These are phyloP conservation scores for Gastrolobium villosum DNA, from an alignment of 306 rosid species.

Conservation along the genomic window DNA sequence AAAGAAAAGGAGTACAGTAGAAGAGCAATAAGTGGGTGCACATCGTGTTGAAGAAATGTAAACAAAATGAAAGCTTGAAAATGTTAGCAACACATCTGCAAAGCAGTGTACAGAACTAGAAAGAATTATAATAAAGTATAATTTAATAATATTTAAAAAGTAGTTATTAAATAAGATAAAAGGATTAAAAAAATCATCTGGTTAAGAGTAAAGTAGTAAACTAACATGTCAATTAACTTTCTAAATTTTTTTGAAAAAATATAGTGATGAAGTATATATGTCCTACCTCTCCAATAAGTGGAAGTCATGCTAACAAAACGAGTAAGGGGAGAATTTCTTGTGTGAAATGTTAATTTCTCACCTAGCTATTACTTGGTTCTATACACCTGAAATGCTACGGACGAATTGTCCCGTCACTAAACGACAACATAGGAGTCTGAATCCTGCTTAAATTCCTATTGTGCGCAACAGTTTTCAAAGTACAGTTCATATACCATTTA, in stretches of 20 bases:
- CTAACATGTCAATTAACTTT: too few species aligned
- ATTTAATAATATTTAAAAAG: not conserved
- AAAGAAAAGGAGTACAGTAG: not conserved
- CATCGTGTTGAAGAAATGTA: slow-evolving; percentile 10
- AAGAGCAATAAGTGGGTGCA: not conserved
- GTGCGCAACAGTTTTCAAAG: slow-evolving; percentile 38
- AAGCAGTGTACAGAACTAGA: not conserved
- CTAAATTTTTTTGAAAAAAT: too few species aligned
- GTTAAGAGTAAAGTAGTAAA: too few species aligned
- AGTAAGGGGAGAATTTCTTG: not conserved
- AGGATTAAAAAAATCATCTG: not conserved
- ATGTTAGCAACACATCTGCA: not conserved
- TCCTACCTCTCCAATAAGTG: not conserved
- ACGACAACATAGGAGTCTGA: slow-evolving; percentile 40
- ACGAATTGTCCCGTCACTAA: slow-evolving; percentile 46
- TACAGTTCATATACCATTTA: slow-evolving; percentile 45
- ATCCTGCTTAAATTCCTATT: slow-evolving; percentile 47
- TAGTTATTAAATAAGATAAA: not conserved
- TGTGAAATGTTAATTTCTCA: slow-evolving; percentile 29
- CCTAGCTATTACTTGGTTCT: slow-evolving; percentile 15
- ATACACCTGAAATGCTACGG: slow-evolving; percentile 47
- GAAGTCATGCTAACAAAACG: not conserved
- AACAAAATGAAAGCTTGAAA: not conserved
- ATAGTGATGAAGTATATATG: too few species aligned
- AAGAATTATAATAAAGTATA: not conserved